Evolutionary conservation across 768 basidiomycete genomes (phyloP).

Genomic region (Mycena epipterygia): DNA sequence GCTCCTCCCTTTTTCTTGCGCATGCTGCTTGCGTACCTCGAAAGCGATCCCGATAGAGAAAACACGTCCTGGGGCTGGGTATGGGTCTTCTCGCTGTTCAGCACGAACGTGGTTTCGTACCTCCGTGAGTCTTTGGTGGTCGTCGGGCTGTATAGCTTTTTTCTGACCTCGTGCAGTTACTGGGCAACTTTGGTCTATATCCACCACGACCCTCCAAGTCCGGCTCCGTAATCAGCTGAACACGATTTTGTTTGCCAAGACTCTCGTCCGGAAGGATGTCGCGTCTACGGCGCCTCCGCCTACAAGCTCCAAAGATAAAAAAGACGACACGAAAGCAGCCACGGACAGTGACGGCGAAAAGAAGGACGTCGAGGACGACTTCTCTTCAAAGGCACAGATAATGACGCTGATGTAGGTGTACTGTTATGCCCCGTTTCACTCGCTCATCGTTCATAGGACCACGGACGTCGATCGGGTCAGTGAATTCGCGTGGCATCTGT

Average conservation of each 20-base stretch:
- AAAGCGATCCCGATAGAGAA: not conserved
- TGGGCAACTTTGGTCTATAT: not conserved
- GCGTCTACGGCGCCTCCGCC: not conserved
- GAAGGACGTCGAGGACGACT: constrained; percentile 68
- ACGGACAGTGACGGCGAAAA: constrained; percentile 27
- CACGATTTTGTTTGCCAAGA: not conserved
- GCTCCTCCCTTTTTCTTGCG: not conserved
- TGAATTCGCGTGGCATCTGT: constrained; percentile 85
- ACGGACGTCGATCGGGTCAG: constrained; percentile 92
- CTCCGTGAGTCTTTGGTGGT: not conserved
- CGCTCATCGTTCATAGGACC: constrained; percentile 57
- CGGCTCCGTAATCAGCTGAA: not conserved
- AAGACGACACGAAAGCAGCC: not conserved
- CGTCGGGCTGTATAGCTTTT: not conserved
- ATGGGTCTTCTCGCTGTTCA: not conserved
- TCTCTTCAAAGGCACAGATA: constrained; percentile 80
- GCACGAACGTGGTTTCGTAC: not conserved
- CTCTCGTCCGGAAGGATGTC: not conserved
- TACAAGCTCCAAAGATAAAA: no score
- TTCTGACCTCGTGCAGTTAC: not conserved
- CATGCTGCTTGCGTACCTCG: not conserved
- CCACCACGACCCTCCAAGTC: not conserved
- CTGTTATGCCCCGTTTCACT: not conserved
- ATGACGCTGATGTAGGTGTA: constrained; percentile 81
- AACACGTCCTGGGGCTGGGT: not conserved